Evolutionary conservation across 805 yeast species (phyloP).

Genomic region (Saccharomycopsis lassenensis): DNA sequence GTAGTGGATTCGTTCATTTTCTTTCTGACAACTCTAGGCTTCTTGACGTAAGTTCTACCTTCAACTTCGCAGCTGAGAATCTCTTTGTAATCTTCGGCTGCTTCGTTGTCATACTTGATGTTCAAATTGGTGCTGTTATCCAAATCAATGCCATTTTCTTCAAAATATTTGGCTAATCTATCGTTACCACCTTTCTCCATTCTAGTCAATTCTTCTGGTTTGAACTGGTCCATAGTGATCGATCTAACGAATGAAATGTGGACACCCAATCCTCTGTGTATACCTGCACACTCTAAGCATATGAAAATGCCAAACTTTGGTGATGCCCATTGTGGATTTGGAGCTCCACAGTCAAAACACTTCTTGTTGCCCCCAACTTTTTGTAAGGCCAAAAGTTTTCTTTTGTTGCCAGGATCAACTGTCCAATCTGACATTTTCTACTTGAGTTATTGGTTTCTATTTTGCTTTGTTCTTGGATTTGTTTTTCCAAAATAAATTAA

Average conservation of each 20-base stretch:
- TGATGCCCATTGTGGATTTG: constrained; percentile 99
- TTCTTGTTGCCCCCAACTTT: constrained; percentile 73
- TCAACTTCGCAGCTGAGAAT: constrained; percentile 65
- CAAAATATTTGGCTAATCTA: constrained; percentile 57
- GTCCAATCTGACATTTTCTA: constrained; percentile 67
- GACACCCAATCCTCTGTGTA: constrained; percentile 92
- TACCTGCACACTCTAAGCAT: constrained; percentile 96
- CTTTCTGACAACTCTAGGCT: constrained; percentile 37
- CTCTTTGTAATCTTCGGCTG: constrained; percentile 87
- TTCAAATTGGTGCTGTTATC: constrained; percentile 37
- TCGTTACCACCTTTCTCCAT: constrained; percentile 96
- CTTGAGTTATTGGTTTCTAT: constrained; percentile 1
- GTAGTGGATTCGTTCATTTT: neutral
- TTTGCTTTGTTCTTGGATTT: too few species aligned
- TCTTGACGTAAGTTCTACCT: constrained; percentile 57
- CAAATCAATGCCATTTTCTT: constrained; percentile 57
- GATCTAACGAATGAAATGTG: constrained; percentile 94
- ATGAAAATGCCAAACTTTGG: constrained; percentile 96
- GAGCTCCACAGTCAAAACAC: constrained; percentile 91
- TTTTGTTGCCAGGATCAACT: constrained; percentile 86
- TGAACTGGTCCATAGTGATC: constrained; percentile 97
- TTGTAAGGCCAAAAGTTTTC: constrained; percentile 66
- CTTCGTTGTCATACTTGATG: constrained; percentile 72
- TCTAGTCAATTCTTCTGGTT: constrained; percentile 76
- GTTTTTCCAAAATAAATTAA: too few species aligned